Evolutionary conservation across 108 stramenopile genomes (phyloP).

Genomic region (Phaeodactylum tricornutum): DNA sequence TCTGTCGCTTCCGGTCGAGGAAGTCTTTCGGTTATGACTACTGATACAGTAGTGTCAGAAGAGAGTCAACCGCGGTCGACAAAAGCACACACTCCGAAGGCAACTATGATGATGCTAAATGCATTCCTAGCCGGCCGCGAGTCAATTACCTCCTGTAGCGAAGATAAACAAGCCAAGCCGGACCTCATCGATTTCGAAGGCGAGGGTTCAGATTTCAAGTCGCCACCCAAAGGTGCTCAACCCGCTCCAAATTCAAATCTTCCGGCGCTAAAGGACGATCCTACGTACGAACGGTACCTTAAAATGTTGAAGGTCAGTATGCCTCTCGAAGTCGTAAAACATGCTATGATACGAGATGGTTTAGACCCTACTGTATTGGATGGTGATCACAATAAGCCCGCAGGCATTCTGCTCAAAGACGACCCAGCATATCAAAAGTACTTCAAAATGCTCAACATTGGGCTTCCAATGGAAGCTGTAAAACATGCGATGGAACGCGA

Average conservation of each 20-base stretch:
- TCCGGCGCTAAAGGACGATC: constrained; percentile 69
- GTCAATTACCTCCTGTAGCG: not conserved
- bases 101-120: constrained; percentile 12
- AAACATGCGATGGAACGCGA: constrained; percentile 84
- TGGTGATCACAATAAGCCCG: constrained; percentile 62
- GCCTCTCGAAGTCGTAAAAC: constrained; percentile 75
- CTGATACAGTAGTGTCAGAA: not conserved
- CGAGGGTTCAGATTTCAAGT: not conserved
- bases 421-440: constrained; percentile 77
- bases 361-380: constrained; percentile 80
- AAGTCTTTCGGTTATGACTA: too few relatives aligned
- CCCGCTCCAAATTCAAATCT: constrained; percentile 7
- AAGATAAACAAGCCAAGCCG: not conserved
- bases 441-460: constrained; percentile 90
- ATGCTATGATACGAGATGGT: constrained; percentile 78
- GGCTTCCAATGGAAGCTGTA: constrained; percentile 78
- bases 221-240: not conserved
- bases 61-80: not conserved
- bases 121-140: constrained; percentile 12
- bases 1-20: too few relatives aligned
- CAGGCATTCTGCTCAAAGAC: constrained; percentile 60
- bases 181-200: not conserved
- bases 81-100: constrained; percentile 8
- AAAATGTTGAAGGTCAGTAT: constrained; percentile 82
- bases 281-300: constrained; percentile 63